phyloP scores from a whole-genome alignment of 2,329 filamentous ascomycete species.

The Aspergillus spinulosporus region DNA sequence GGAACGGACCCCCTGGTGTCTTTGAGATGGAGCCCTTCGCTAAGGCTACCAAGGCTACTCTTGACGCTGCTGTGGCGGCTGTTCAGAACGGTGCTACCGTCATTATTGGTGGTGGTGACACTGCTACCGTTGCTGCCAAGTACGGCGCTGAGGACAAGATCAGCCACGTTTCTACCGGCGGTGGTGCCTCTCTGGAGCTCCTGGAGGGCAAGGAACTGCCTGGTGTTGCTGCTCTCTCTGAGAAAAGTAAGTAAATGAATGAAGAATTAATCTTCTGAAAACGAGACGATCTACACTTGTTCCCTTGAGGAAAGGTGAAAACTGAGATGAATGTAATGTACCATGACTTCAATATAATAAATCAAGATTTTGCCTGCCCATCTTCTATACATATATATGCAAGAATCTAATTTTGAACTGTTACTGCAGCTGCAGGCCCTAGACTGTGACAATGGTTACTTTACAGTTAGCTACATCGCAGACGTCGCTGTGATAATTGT shows the following conservation, averaged over 20 bases:
- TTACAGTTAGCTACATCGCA: no score
- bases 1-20: slow-evolving; percentile 96
- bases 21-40: slow-evolving; percentile 97
- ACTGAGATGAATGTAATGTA: slow-evolving; percentile 36
- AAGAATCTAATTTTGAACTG: slow-evolving; percentile 25
- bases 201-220: slow-evolving; percentile 98
- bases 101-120: slow-evolving; percentile 98
- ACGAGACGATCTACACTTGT: background rate
- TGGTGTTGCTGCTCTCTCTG: slow-evolving; percentile 84
- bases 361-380: slow-evolving; percentile 17
- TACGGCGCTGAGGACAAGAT: slow-evolving; percentile 95
- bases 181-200: slow-evolving; percentile 91
- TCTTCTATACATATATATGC: background rate
- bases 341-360: slow-evolving; percentile 32
- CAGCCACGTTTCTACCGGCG: slow-evolving; percentile 96
- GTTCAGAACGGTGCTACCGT: slow-evolving; percentile 86
- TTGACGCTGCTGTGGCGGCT: slow-evolving; percentile 82
- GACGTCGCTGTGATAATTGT: background rate
- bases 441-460: slow-evolving; percentile 27
- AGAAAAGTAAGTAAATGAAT: slow-evolving; percentile 56
- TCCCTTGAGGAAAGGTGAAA: background rate
- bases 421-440: slow-evolving; percentile 30
- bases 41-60: slow-evolving; percentile 84
- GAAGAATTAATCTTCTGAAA: slow-evolving; percentile 1
- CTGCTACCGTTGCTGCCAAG: slow-evolving; percentile 95